A percentile compares a stretch with the other conserved stretches of the same genome.
Evolutionary conservation across 768 basidiomycete genomes (phyloP).

Genomic region (Trametes cubensis): DNA sequence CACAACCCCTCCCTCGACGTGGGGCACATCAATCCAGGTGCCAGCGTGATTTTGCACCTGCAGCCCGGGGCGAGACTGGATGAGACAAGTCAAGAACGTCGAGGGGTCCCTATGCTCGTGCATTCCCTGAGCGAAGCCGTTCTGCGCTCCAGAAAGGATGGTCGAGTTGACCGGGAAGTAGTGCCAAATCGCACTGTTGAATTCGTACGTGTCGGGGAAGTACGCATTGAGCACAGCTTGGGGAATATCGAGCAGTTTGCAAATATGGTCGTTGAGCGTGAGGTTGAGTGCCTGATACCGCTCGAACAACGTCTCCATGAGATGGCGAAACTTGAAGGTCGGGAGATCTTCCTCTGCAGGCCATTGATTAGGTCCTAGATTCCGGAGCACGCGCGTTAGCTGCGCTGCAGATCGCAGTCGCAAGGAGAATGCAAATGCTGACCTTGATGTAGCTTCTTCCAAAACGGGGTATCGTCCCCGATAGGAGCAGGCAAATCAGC

Average conservation of each 20-base stretch:
- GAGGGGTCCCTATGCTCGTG: constrained; percentile 39
- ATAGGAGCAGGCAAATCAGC: constrained; percentile 30
- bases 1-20: constrained; percentile 36
- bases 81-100: constrained; percentile 37
- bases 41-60: constrained; percentile 37
- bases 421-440: constrained; percentile 1
- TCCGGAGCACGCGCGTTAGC: not conserved
- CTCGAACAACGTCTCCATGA: constrained; percentile 34
- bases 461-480: constrained; percentile 32
- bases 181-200: constrained; percentile 37
- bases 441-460: constrained; percentile 37
- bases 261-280: constrained; percentile 36
- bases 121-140: constrained; percentile 37
- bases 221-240: constrained; percentile 29
- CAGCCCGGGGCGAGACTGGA: constrained; percentile 34
- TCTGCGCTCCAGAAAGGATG: constrained; percentile 24
- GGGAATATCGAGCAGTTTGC: constrained; percentile 31
- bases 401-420: not conserved
- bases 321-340: constrained; percentile 31
- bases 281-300: constrained; percentile 33
- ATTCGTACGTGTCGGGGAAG: constrained; percentile 32
- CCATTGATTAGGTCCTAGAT: constrained; percentile 38
- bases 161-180: constrained; percentile 34
- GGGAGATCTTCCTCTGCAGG: constrained; percentile 33
- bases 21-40: constrained; percentile 35